Conservation (phyloP, 1,284 basidiomycete genomes). For the Microbotryum intermedium region DNA sequence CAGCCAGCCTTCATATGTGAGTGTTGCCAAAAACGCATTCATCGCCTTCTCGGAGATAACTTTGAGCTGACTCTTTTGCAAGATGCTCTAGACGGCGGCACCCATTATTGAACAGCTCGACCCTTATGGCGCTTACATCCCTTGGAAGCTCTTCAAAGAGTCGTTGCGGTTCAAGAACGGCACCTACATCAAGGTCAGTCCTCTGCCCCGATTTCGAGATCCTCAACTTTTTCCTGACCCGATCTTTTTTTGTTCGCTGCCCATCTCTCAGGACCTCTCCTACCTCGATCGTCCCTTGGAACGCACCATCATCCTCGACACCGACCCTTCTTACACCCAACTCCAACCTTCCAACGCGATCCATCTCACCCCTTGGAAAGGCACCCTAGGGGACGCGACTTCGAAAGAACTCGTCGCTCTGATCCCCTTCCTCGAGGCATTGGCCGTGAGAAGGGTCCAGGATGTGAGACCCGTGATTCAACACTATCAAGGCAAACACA, state of each 20-base stretch:
- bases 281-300: slow-evolving; percentile 88
- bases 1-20: slow-evolving; percentile 75
- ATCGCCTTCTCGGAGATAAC: no score
- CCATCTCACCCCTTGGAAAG: slow-evolving; percentile 78
- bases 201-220: neutral
- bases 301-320: slow-evolving; percentile 85
- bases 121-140: slow-evolving; percentile 80
- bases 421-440: slow-evolving; percentile 86
- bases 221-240: neutral
- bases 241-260: neutral
- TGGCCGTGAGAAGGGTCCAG: slow-evolving; percentile 40
- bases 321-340: slow-evolving; percentile 63
- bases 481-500: slow-evolving; percentile 77
- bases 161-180: slow-evolving; percentile 70
- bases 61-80: neutral
- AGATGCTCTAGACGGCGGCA: slow-evolving; percentile 59
- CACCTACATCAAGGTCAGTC: slow-evolving; percentile 62
- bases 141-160: slow-evolving; percentile 85
- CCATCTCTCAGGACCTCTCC: slow-evolving; percentile 68
- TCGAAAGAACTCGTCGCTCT: slow-evolving; percentile 67
- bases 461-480: slow-evolving; percentile 82
- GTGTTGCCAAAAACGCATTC: no score
- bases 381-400: slow-evolving; percentile 40
- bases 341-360: slow-evolving; percentile 87
- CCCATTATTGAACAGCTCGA: slow-evolving; percentile 93